Conservation (phyloP, 371 early-diverging fungal species). For the Mortierella sp. region DNA sequence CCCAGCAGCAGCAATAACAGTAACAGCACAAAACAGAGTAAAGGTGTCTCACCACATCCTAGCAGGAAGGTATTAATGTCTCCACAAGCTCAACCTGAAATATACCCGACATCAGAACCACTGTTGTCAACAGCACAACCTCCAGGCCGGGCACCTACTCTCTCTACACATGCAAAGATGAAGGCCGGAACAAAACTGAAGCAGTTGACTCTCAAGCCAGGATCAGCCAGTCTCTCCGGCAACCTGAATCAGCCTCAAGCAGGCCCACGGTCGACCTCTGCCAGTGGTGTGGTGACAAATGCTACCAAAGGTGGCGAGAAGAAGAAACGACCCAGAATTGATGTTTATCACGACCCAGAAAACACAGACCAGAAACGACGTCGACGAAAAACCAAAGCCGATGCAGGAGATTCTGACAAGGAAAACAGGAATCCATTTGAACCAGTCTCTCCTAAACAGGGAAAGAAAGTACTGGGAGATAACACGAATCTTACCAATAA, state of each 20-base stretch:
- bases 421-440: constrained; percentile 35
- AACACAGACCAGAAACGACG: constrained; percentile 17
- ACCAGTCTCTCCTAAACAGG: neutral
- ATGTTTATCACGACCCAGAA: constrained; percentile 27
- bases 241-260: neutral
- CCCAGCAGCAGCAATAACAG: neutral
- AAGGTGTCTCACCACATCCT: neutral
- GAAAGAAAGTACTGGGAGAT: constrained; percentile 15
- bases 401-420: constrained; percentile 30
- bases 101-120: constrained; percentile 7
- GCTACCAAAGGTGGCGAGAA: neutral
- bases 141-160: neutral
- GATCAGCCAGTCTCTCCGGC: neutral
- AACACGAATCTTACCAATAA: constrained; percentile 27
- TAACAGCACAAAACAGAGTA: neutral
- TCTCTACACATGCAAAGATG: neutral
- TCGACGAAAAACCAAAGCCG: neutral
- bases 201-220: neutral
- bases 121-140: neutral
- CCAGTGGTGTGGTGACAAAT: neutral
- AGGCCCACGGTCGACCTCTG: neutral
- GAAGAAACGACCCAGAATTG: constrained; percentile 30
- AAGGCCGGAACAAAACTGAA: neutral
- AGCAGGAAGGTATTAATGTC: neutral
- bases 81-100: neutral